Conservation (phyloP, 176 grass and related monocot genomes). For the Cocos nucifera region DNA sequence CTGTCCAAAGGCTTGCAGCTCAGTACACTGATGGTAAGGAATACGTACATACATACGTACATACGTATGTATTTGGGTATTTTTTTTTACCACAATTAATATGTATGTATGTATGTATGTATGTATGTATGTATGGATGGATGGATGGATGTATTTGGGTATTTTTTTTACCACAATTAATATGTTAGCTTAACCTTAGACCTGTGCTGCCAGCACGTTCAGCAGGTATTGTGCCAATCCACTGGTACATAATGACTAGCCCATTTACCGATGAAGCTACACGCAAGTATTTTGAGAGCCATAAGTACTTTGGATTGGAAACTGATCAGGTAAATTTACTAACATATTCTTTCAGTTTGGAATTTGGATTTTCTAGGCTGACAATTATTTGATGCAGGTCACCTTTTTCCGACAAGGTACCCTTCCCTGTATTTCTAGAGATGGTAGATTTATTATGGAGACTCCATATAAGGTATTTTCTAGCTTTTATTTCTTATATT, state of each 20-base stretch:
- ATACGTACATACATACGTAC: not conserved
- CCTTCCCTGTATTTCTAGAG: conserved; percentile 77
- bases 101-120: no score
- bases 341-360: conserved; percentile 1
- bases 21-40: conserved; percentile 75
- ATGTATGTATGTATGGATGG: no score
- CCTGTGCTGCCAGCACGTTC: conserved; percentile 31
- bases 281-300: conserved; percentile 77
- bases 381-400: conserved; percentile 38
- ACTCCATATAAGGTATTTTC: conserved; percentile 66
- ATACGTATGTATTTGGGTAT: no score
- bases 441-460: conserved; percentile 99
- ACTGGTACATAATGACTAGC: conserved; percentile 99
- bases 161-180: not conserved
- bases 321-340: conserved; percentile 62
- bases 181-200: not conserved
- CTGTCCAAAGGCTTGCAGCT: conserved; percentile 83
- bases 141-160: not conserved
- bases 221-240: conserved; percentile 42
- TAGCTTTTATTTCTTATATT: not conserved
- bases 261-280: conserved; percentile 82
- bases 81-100: not conserved
- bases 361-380: no score
- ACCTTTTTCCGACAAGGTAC: conserved; percentile 98
- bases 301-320: conserved; percentile 94